Evolutionary conservation across 306 rosid species (phyloP).

Genomic region (Boehmeria nivea): DNA sequence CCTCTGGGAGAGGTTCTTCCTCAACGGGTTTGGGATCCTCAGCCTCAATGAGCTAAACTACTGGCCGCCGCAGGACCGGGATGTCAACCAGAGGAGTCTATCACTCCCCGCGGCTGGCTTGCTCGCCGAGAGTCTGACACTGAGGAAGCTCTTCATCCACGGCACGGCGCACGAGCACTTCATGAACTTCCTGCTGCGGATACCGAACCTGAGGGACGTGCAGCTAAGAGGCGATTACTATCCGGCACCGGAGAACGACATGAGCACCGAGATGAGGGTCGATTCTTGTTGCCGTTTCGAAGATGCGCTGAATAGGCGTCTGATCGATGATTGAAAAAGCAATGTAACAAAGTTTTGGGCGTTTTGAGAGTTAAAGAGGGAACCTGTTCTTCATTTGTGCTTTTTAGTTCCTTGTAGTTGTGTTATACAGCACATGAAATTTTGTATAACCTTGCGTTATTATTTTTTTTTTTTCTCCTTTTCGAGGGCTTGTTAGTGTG

Average conservation of each 20-base stretch:
- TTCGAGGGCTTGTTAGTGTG: too few relatives aligned
- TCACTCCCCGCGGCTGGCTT: conserved; percentile 78
- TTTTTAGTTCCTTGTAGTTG: neutral
- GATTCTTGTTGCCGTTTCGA: conserved; percentile 87
- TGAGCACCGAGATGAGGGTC: conserved; percentile 88
- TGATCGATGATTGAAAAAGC: conserved; percentile 36
- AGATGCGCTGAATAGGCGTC: conserved; percentile 67
- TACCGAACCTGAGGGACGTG: conserved; percentile 60
- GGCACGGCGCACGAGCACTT: conserved; percentile 83
- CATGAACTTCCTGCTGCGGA: conserved; percentile 59
- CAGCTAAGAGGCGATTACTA: conserved; percentile 77
- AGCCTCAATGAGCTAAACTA: conserved; percentile 63
- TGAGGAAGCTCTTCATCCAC: conserved; percentile 83
- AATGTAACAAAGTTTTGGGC: conserved; percentile 1
- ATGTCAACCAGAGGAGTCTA: conserved; percentile 70
- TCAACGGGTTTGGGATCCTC: conserved; percentile 55
- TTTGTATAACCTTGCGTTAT: too few relatives aligned
- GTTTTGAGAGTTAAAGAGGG: neutral
- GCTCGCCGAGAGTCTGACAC: conserved; percentile 48
- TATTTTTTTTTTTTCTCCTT: too few relatives aligned
- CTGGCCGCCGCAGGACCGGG: conserved; percentile 93
- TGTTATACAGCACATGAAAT: too few relatives aligned
- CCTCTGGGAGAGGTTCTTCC: conserved; percentile 87
- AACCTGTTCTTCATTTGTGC: neutral
- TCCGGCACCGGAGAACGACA: conserved; percentile 85